Evolutionary conservation across 2,329 filamentous ascomycete genomes (phyloP), one percentile per base, ranked within the genome.

Genomic region (Neurospora crassa): DNA sequence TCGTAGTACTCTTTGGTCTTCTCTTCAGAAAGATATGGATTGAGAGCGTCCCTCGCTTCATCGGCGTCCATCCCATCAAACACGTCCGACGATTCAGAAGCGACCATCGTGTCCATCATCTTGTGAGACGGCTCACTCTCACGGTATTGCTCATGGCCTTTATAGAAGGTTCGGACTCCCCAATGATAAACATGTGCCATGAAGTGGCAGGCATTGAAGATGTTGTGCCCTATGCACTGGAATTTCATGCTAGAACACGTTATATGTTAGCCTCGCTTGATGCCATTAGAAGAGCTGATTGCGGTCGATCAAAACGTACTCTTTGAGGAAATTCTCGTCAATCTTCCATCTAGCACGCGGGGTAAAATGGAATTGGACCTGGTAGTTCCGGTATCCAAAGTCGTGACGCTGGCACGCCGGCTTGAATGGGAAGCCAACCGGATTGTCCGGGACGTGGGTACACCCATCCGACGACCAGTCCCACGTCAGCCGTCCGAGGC

Each of bases 381-480:
- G 84, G 76, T 82, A 88, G 78, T 89, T 88, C 20, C 81, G 78
- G 76, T 86, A 86, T 1, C 85, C 86, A 76, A 88, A 88, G 75
- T 88, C 87, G 72, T 89, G 86, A 7, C 87, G 84, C 71, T 85
- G 78, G 79, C 85, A 87, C 16, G 81, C 82, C 0, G 80, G 81
- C 3, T 78, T 29, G 41, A 84, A 85, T 10, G 81, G 78, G 75
- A 83, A 85, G 1, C 80, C 80, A 40, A 81, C 79, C 0, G 83
- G 83, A 72, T 82, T 83, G 69, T 84, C 81, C 3, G 81, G 80
- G 1, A 82, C 81, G 0, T 72, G 74, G 3, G 80, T 81, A 79
- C 83, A 84, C 67, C 80, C 81, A 69, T 84, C 82, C 1, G 82
- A 82, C 2, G 74, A 72, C 82, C 82, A 84, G 77, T 81, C 76